Evolutionary conservation across 2,329 filamentous ascomycete genomes (phyloP).

Genomic region (Aureobasidium subglaciale): DNA sequence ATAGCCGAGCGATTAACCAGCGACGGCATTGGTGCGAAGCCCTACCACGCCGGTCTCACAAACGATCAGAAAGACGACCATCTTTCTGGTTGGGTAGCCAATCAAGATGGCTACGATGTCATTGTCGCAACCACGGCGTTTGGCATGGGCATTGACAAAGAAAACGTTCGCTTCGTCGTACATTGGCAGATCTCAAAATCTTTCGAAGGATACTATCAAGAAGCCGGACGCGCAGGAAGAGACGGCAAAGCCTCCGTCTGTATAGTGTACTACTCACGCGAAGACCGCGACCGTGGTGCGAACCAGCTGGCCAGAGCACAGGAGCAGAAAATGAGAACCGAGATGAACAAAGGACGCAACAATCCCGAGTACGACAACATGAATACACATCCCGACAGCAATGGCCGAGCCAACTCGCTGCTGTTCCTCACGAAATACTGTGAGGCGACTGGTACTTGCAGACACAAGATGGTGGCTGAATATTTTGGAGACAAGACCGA

Average conservation of each 20-base stretch:
- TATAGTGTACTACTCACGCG: constrained; percentile 83
- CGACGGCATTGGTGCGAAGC: constrained; percentile 65
- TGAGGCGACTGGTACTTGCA: constrained; percentile 65
- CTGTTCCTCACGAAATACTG: constrained; percentile 68
- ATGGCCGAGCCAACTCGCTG: constrained; percentile 37
- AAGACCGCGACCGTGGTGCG: constrained; percentile 71
- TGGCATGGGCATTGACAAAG: constrained; percentile 96
- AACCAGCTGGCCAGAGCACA: constrained; percentile 42
- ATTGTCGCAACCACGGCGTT: constrained; percentile 95
- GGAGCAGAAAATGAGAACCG: constrained; percentile 26
- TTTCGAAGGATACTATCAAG: constrained; percentile 94
- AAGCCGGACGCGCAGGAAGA: constrained; percentile 83
- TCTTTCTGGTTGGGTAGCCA: constrained; percentile 63
- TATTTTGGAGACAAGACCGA: constrained; percentile 64
- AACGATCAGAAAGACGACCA: constrained; percentile 63
- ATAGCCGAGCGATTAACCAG: constrained; percentile 59
- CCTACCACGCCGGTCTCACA: constrained; percentile 64
- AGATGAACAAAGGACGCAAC: constrained; percentile 22
- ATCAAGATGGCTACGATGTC: constrained; percentile 55
- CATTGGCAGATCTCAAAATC: constrained; percentile 93
- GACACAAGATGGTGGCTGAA: constrained; percentile 65
- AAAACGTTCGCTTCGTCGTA: constrained; percentile 87
- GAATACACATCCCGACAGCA: constrained; percentile 33
- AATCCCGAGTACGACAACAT: constrained; percentile 36
- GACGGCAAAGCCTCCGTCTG: constrained; percentile 83